Percentiles rank a stretch among this genome's conserved stretches.
Conservation (phyloP, 1,139 yeast species). For the Arxiozyma telluris region DNA sequence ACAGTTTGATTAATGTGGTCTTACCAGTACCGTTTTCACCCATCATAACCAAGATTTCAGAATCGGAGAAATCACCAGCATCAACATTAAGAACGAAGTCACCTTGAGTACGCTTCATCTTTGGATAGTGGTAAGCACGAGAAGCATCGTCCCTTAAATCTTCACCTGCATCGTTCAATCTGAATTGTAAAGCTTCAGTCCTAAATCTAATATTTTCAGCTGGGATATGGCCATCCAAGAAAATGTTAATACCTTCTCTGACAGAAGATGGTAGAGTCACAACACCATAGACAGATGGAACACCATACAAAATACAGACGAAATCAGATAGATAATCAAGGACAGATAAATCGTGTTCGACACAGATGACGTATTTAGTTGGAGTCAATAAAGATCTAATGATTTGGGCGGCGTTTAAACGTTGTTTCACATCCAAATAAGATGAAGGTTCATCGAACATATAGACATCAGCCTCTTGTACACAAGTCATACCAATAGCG, state of each 20-base stretch:
- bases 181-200: constrained; percentile 88
- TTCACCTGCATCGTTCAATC: constrained; percentile 88
- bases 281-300: constrained; percentile 96
- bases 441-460: constrained; percentile 99
- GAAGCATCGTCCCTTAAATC: constrained; percentile 68
- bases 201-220: constrained; percentile 95
- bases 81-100: constrained; percentile 80
- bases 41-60: constrained; percentile 97
- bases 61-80: constrained; percentile 85
- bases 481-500: constrained; percentile 95
- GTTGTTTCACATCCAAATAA: constrained; percentile 94
- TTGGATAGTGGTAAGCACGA: constrained; percentile 67
- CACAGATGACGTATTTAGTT: constrained; percentile 81
- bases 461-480: constrained; percentile 88
- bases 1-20: constrained; percentile 88
- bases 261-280: constrained; percentile 93
- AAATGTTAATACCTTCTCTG: constrained; percentile 97
- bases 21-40: constrained; percentile 99
- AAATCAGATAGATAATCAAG: constrained; percentile 93
- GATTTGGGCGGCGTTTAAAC: constrained; percentile 92
- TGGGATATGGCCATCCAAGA: constrained; percentile 95
- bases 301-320: constrained; percentile 93
- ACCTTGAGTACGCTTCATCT: constrained; percentile 86
- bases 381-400: constrained; percentile 76
- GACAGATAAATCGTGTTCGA: constrained; percentile 96